Percentiles rank a stretch among this genome's conserved stretches.
These are phyloP conservation scores for Diaporthe sp. DNA, from an alignment of 2,329 filamentous ascomycete genomes.

Conservation along the genomic window DNA sequence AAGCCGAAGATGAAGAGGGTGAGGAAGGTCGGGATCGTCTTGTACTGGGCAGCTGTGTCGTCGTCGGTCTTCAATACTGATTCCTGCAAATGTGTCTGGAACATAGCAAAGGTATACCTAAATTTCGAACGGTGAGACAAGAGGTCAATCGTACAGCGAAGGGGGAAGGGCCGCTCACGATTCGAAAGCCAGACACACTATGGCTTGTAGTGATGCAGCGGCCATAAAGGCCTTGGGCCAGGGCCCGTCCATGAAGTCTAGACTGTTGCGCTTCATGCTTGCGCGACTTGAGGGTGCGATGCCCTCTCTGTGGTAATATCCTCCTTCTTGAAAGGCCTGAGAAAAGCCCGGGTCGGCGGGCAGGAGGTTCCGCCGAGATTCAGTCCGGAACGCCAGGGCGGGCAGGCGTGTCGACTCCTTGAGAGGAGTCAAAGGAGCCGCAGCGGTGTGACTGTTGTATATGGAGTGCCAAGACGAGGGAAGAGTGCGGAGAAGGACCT, in stretches of 20 bases:
- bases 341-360: constrained; percentile 51
- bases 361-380: constrained; percentile 60
- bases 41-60: constrained; percentile 64
- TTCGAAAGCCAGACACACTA: constrained; percentile 86
- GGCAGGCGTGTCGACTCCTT: constrained; percentile 50
- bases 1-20: constrained; percentile 98
- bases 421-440: constrained; percentile 40
- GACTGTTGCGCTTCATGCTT: constrained; percentile 57
- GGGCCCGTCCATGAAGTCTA: constrained; percentile 84
- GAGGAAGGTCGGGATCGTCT: constrained; percentile 92
- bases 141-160: constrained; percentile 28
- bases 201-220: constrained; percentile 80
- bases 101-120: constrained; percentile 91
- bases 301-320: constrained; percentile 51
- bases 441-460: constrained; percentile 8
- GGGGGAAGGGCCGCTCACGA: constrained; percentile 69
- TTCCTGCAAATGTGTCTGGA: constrained; percentile 72
- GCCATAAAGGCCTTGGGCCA: constrained; percentile 92
- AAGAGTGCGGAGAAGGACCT: constrained; percentile 25
- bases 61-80: constrained; percentile 55
- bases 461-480: constrained; percentile 18
- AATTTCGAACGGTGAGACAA: constrained; percentile 38
- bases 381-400: constrained; percentile 60
- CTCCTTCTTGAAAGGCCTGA: constrained; percentile 44
- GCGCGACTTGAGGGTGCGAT: constrained; percentile 49